phyloP scores from a whole-genome alignment of 2,329 filamentous ascomycete genomes.

The Venturia effusa region DNA sequence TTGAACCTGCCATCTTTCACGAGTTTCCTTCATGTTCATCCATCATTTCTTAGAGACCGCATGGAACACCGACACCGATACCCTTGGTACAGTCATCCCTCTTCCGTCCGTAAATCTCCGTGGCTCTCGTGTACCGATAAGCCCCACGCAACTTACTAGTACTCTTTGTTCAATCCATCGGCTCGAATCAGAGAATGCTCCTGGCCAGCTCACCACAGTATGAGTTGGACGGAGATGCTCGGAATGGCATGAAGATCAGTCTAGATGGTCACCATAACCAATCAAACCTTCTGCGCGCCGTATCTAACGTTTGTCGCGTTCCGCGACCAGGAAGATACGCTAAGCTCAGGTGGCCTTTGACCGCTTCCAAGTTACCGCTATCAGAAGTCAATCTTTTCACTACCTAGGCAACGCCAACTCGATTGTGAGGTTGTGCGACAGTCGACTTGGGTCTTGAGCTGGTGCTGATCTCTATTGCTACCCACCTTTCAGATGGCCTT shows the following conservation, averaged over 20 bases:
- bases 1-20: neutral
- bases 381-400: no score
- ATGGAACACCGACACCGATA: neutral
- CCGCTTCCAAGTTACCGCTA: no score
- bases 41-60: neutral
- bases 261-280: neutral
- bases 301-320: neutral
- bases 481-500: neutral
- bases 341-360: neutral
- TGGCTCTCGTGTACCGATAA: neutral
- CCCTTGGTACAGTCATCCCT: no score
- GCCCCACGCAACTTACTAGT: neutral
- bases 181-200: neutral
- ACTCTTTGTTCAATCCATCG: neutral
- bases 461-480: neutral
- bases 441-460: neutral
- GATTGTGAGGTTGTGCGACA: neutral
- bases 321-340: neutral
- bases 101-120: neutral
- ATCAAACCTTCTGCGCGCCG: neutral
- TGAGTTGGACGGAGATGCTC: neutral
- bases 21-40: neutral
- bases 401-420: neutral
- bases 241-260: neutral
- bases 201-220: neutral